Evolutionary conservation across 208 protist genomes (phyloP), one percentile per base, ranked within the genome.

Genomic region (Crithidia sp.): DNA sequence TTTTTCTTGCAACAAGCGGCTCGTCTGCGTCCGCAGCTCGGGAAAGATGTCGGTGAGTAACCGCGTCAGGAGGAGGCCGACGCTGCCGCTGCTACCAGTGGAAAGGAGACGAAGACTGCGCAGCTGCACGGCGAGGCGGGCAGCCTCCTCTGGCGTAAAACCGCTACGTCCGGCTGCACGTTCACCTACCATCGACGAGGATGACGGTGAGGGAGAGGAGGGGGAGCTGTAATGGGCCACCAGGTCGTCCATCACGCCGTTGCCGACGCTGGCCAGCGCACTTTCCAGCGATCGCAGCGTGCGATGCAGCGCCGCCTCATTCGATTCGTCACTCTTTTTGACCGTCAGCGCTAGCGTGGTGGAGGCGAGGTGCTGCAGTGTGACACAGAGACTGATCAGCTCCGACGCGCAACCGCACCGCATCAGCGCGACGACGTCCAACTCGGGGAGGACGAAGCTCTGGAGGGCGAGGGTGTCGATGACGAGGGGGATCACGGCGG

Each of bases 21-120:
- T 81, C n/a, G 92, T 96, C 16, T 87, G 82, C 28, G 86, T 95
- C 50, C 82, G 82, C 3, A 96, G 79, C 68, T 92, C 76, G 19
- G 92, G 89, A 55, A 95, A 95, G 36, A 96, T 71, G 63, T 70
- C 52, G 10, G 66, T 59, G n/a, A 88, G 71, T 56, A 92, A 67
- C 58, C 47, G n/a, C 37, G 67, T 65, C 50, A 90, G 54, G 14
- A 94, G 47, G 13, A 74, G 8, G 4, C 61, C 66, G 0, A 78
- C 79, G 1, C 28, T 28, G 28, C 28, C 12, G 9, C 50, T 40
- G 58, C 86, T 77, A 2, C 62, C 56, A 39, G 60, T 58, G 13
- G 72, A 65, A 40, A 90, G 65, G 5, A 90, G 79, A 36, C 81
- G 79, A 56, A 95, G 83, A 10, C 61, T 50, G 54, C 85, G 73